Conservation (phyloP, 139 green algal species). For the Chlamydomonas incerta region DNA sequence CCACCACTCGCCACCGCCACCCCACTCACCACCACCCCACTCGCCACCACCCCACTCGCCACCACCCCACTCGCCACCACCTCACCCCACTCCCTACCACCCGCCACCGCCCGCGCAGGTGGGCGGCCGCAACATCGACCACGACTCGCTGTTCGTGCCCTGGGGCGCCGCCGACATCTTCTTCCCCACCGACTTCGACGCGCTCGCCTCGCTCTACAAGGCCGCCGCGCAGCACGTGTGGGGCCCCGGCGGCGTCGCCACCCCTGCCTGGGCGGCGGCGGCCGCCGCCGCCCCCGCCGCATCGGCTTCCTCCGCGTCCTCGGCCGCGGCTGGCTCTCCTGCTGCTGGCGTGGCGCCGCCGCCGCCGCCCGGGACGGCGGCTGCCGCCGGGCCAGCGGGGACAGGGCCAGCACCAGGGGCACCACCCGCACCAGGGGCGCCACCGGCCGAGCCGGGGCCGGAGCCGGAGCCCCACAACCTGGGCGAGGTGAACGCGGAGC, state of each 20-base stretch:
- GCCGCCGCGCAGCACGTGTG: constrained; percentile 49
- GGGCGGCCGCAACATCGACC: constrained; percentile 67
- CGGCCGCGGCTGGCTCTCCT: too few species aligned
- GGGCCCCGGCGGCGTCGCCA: neutral
- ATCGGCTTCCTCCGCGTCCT: too few species aligned
- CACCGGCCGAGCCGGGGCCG: neutral
- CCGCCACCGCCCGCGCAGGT: constrained; percentile 36
- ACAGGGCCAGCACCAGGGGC: neutral
- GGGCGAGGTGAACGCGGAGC: constrained; percentile 20
- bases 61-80: too few species aligned
- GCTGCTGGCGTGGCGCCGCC: neutral
- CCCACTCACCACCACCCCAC: too few species aligned
- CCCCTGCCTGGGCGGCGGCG: neutral
- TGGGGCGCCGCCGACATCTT: constrained; percentile 88
- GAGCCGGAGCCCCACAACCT: neutral
- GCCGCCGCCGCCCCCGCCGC: neutral
- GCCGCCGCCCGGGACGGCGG: neutral
- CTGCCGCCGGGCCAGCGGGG: too few species aligned
- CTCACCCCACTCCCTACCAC: too few species aligned
- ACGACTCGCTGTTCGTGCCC: constrained; percentile 63
- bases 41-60: too few species aligned
- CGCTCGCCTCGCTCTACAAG: constrained; percentile 71
- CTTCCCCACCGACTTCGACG: constrained; percentile 90
- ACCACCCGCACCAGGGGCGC: neutral
- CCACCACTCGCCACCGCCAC: too few species aligned